Conservation (phyloP, 2,329 filamentous ascomycete species). For the Hypomyces perniciosus region DNA sequence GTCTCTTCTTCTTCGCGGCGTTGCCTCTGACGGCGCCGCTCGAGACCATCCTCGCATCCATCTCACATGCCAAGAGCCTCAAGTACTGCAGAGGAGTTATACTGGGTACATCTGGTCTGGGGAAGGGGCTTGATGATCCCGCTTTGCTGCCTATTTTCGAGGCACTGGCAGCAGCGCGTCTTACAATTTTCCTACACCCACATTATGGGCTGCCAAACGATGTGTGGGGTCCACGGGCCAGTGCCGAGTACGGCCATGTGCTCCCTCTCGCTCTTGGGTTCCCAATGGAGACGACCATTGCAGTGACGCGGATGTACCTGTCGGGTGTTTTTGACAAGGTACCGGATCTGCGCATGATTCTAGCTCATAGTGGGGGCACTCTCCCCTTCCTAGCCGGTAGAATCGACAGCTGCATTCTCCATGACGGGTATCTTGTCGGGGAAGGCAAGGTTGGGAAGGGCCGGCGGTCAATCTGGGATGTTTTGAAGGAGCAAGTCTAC, state of each 20-base stretch:
- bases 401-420: constrained; percentile 79
- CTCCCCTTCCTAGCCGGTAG: constrained; percentile 82
- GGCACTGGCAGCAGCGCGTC: constrained; percentile 56
- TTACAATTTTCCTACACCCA: constrained; percentile 79
- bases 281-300: constrained; percentile 88
- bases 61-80: constrained; percentile 55
- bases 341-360: constrained; percentile 61
- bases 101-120: constrained; percentile 77
- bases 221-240: constrained; percentile 68
- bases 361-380: constrained; percentile 85
- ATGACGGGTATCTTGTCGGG: constrained; percentile 69
- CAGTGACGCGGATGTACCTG: constrained; percentile 81
- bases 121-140: constrained; percentile 73
- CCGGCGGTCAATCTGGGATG: constrained; percentile 50
- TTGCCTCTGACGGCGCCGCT: constrained; percentile 67
- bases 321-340: constrained; percentile 77
- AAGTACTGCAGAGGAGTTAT: constrained; percentile 77
- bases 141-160: constrained; percentile 65
- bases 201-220: constrained; percentile 81
- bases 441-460: constrained; percentile 48
- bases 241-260: constrained; percentile 74
- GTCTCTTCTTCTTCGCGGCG: constrained; percentile 77
- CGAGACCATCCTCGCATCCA: constrained; percentile 56
- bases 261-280: constrained; percentile 81
- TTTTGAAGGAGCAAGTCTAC: constrained; percentile 67